phyloP scores from a whole-genome alignment of 2,329 filamentous ascomycete genomes.

The Fusarium burgessii region DNA sequence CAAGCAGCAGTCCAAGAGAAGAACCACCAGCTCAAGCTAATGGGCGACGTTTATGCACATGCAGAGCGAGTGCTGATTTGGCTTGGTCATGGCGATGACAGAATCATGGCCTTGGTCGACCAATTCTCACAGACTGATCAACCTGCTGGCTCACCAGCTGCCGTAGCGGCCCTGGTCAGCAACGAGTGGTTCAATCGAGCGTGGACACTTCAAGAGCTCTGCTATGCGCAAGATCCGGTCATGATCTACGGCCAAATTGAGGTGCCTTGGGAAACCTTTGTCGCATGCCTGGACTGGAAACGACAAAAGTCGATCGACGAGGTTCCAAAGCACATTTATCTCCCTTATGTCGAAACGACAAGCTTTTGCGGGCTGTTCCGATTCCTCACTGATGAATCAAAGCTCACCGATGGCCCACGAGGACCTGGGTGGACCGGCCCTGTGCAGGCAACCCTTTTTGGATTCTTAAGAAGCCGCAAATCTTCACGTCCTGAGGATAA shows the following conservation, averaged over 20 bases:
- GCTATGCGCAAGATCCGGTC: neutral
- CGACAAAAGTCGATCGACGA: neutral
- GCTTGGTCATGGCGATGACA: neutral
- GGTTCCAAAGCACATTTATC: neutral
- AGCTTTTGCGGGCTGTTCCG: neutral
- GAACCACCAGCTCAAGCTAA: neutral
- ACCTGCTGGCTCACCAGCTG: no score
- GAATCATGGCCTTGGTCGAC: neutral
- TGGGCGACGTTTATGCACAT: neutral
- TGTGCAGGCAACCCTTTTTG: neutral
- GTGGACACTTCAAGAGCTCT: neutral
- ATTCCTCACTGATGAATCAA: neutral
- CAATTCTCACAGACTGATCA: no score
- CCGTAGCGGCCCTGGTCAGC: no score
- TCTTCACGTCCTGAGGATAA: neutral
- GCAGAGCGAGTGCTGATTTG: neutral
- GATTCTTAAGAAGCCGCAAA: neutral
- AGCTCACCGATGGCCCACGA: neutral
- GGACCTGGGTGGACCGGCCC: neutral
- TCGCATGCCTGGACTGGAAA: neutral
- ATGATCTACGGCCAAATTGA: neutral
- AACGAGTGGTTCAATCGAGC: neutral
- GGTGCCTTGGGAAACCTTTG: neutral
- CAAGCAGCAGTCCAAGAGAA: neutral
- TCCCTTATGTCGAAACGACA: neutral